Evolutionary conservation across 345 rosid genomes (phyloP).

Genomic region (Trapa bicornis): DNA sequence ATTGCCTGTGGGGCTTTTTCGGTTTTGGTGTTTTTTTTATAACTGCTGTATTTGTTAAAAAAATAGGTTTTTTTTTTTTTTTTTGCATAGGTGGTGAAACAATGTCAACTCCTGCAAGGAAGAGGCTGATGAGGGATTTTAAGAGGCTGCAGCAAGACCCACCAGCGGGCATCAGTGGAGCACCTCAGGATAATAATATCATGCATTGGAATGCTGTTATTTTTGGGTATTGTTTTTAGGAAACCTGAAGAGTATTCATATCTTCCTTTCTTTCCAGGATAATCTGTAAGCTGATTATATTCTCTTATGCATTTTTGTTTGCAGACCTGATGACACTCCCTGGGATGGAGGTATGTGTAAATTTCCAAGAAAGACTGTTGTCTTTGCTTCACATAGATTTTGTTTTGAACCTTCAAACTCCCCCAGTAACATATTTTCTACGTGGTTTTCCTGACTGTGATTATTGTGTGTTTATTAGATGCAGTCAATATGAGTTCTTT

Average conservation of each 20-base stretch:
- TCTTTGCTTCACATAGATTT: not conserved
- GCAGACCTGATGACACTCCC: conserved; percentile 57
- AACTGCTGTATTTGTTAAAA: not conserved
- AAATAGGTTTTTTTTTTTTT: not conserved
- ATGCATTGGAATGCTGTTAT: conserved; percentile 64
- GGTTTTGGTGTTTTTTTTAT: not conserved
- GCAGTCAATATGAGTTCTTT: not conserved
- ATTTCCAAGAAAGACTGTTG: not conserved
- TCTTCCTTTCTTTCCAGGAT: not conserved
- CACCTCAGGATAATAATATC: conserved; percentile 52
- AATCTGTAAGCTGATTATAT: not conserved
- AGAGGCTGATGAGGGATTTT: conserved; percentile 64
- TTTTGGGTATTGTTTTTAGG: conserved; percentile 31
- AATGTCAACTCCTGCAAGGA: conserved; percentile 64
- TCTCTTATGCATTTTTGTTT: not conserved
- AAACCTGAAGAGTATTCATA: not conserved
- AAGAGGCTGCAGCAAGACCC: conserved; percentile 67
- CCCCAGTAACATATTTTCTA: not conserved
- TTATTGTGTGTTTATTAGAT: not conserved
- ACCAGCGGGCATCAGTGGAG: conserved; percentile 57
- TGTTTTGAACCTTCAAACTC: not conserved
- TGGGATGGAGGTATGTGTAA: conserved; percentile 23
- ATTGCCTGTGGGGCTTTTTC: not conserved
- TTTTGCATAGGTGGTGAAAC: not conserved
- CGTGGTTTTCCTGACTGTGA: not conserved